Base-by-base conservation (phyloP, 495 filamentous ascomycete species). In the Annulohypoxylon stygium region DNA sequence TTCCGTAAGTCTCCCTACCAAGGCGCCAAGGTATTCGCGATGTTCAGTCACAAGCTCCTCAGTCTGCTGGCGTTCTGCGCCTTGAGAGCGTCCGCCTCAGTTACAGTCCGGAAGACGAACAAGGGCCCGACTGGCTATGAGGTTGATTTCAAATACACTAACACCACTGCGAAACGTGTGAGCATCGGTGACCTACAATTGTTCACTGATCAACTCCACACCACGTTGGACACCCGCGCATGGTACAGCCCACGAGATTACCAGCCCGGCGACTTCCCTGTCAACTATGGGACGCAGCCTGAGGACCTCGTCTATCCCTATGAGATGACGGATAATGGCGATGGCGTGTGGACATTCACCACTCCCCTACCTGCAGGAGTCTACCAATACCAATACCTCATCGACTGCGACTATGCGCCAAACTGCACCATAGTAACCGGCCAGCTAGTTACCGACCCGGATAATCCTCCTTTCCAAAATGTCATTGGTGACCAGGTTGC, bases 351-450 rank as follows among this genome's bases (percentile, higher is more conserved):
- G 78, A 80, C 74, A 0, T 80, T 74, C 43, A 80, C 78, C 1
- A 67, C 76, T 14, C 78, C 78, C 2, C 58, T 80, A 0, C 78
- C 78, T 6, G 75, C 74, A n/a, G 78, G 78, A 2, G 73, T 77
- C 33, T 80, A 80, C 60, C 78, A 70, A 34, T 80, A 74, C 9
- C 72, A 76, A 18, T 80, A 78, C 55, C 68, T 80, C 9, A 57
- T 78, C 62, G 65, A 80, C 69, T 80, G 78, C 66, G 57, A 78
- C 65, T 78, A 72, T 58, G 76, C 74, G 5, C 76, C 76, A 9
- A 75, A 76, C 67, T 80, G 78, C 70, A 77, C 60, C 70, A 78
- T 80, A 61, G 78, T 73, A 18, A 77, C 78, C 1, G 78, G 78
- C 61, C 74, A 80, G 57, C 74, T 78, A 14, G 78, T 80, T 57